These are phyloP conservation scores for Dendrostoma leiphaemia DNA, from an alignment of 2,329 filamentous ascomycete species.

Conservation along the genomic window DNA sequence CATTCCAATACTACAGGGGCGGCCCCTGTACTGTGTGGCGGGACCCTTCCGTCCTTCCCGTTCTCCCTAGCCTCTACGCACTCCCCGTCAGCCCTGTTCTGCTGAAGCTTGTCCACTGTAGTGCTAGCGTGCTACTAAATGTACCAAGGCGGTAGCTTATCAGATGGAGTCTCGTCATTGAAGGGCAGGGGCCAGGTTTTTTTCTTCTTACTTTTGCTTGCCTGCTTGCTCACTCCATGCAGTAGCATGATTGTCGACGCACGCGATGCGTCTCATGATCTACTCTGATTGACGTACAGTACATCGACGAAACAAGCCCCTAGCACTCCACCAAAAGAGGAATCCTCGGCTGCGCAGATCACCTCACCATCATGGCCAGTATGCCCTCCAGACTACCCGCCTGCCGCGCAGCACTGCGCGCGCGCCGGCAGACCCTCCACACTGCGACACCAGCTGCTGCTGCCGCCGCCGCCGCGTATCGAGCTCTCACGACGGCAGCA, in stretches of 20 bases:
- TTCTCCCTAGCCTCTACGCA: no score
- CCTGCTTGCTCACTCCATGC: background rate
- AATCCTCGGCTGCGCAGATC: background rate
- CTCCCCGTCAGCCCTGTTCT: no score
- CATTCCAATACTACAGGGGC: no score
- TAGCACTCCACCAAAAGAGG: background rate
- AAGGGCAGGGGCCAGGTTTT: slow-evolving; percentile 3
- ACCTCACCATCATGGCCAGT: background rate
- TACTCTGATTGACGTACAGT: background rate
- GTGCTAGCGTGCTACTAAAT: no score
- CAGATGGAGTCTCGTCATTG: background rate
- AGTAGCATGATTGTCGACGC: background rate
- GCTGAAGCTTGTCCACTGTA: no score
- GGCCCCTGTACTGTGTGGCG: no score
- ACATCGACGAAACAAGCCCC: background rate
- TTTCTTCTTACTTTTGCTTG: background rate
- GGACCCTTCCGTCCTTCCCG: no score
- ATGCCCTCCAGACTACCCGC: slow-evolving; percentile 7
- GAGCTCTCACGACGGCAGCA: background rate
- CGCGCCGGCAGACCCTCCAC: background rate
- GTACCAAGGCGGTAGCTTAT: no score
- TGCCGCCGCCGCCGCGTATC: background rate
- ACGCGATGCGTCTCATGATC: slow-evolving; percentile 3
- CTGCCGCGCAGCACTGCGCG: slow-evolving; percentile 8
- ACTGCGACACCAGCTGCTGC: slow-evolving; percentile 17